A percentile compares a stretch with the other conserved stretches of the same genome.
Conservation (phyloP, 2,329 filamentous ascomycete genomes). For the Thielaviopsis euricoi region DNA sequence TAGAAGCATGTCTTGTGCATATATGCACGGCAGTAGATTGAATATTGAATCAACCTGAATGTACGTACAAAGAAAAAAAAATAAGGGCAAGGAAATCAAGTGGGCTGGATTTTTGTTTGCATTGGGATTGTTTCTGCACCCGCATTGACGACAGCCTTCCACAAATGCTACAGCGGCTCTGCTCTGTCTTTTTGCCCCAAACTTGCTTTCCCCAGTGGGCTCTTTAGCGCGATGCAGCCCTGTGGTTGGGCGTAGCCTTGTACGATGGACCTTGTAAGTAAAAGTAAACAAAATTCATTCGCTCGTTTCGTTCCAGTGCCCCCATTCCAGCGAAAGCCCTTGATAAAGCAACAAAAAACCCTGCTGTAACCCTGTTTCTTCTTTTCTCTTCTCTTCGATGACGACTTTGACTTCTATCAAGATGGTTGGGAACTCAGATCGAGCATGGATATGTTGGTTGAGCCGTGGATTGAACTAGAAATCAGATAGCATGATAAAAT, state of each 20-base stretch:
- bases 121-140: background rate
- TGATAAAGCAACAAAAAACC: background rate
- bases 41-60: background rate
- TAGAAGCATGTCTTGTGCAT: background rate
- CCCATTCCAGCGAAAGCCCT: background rate
- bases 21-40: background rate
- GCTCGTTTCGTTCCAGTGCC: background rate
- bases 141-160: background rate
- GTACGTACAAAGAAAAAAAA: background rate
- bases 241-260: conserved; percentile 3
- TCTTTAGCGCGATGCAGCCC: conserved; percentile 4
- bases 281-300: conserved; percentile 10
- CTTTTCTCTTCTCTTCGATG: no score
- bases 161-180: background rate
- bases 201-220: background rate
- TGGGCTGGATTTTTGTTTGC: background rate
- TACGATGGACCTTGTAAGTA: no score
- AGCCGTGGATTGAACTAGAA: background rate
- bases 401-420: background rate
- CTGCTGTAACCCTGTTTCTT: background rate
- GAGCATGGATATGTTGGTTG: background rate
- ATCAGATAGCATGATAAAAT: no score
- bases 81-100: background rate
- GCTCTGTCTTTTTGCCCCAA: background rate
- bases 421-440: background rate